Base-by-base conservation (phyloP, 1,284 basidiomycete species). In the Schizophyllum amplum region DNA sequence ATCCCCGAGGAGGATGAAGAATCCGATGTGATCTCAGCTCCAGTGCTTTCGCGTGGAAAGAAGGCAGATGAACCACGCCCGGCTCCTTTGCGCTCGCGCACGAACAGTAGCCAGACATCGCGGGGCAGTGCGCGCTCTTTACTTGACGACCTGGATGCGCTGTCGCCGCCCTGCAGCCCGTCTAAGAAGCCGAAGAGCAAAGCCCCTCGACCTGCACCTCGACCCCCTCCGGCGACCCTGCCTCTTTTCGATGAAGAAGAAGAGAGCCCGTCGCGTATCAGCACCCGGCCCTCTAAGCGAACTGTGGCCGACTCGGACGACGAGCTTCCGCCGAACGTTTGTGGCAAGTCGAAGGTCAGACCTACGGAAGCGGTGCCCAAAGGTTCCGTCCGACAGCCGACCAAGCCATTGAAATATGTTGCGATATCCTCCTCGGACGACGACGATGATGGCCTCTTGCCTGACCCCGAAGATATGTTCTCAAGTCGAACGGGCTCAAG, bases 381-480 rank as follows among this genome's bases (percentile, higher is more conserved):
- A n/a, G 6, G 6, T 24, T 25, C 21, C 51, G 50, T 5, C 27
- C 56, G 52, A 33, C 54, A 55, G 42, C 17, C 26, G 23, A 15
- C 11, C 24, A 49, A 5, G 9, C 50, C 55, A 7, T 23, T 50
- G 13, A 59, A 58, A 47, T 15, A n/a, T 9, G 1, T n/a, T 13
- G 24, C 52, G 3, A 59, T 52, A 17, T 57, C 61, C 4, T 60
- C 60, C 27, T 59, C 61, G 24, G 47, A 60, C 17, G 52, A 48
- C 33, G 27, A 55, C 6, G 59, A 59, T 1, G 56, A 57, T 20
- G 42, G 17, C 56, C 50, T 0, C 54, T 22, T 27, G 47, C 60
- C 4, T 25, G 48, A 7, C 59, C 54, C 4, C 54, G 57, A 11
- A 55, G 50, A 13, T 26, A 54, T 5, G 27, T 25, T n/a, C 47